phyloP scores from a whole-genome alignment of 129 eudicot genomes.

The Lactuca saligna region DNA sequence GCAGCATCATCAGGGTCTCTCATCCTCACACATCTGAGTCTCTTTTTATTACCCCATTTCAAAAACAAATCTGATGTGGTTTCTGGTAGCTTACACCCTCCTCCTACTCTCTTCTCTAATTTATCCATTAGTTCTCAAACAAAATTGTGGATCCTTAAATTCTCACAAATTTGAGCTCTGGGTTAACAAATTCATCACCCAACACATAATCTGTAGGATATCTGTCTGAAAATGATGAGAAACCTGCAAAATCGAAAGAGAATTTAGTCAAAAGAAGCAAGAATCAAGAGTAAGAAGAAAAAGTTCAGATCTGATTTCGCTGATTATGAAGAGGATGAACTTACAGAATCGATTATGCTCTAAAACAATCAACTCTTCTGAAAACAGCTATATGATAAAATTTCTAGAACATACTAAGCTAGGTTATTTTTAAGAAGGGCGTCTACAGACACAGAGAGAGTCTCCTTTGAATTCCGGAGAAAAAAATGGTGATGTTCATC shows the following conservation, averaged over 20 bases:
- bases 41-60: constrained; percentile 58
- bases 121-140: constrained; percentile 38
- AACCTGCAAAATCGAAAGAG: constrained; percentile 26
- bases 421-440: not conserved
- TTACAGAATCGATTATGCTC: constrained; percentile 15
- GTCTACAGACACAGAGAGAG: constrained; percentile 9
- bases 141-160: constrained; percentile 9
- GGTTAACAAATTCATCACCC: constrained; percentile 13
- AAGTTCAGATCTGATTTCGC: constrained; percentile 23
- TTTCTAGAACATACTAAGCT: constrained; percentile 1
- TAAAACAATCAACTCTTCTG: not conserved
- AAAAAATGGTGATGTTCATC: constrained; percentile 27
- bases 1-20: constrained; percentile 30
- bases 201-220: not conserved
- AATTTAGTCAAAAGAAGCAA: not conserved
- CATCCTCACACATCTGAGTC: constrained; percentile 49
- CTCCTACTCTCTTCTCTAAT: constrained; percentile 35
- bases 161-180: not conserved
- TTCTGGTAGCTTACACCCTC: constrained; percentile 34
- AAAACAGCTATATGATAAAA: not conserved
- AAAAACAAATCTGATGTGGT: constrained; percentile 43
- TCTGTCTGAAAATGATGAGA: constrained; percentile 1
- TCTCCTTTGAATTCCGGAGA: not conserved
- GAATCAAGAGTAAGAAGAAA: constrained; percentile 2
- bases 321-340: constrained; percentile 13